A percentile compares a stretch with the other conserved stretches of the same genome.
Conservation (phyloP, 2,329 filamentous ascomycete genomes). For the Fusarium compactum region DNA sequence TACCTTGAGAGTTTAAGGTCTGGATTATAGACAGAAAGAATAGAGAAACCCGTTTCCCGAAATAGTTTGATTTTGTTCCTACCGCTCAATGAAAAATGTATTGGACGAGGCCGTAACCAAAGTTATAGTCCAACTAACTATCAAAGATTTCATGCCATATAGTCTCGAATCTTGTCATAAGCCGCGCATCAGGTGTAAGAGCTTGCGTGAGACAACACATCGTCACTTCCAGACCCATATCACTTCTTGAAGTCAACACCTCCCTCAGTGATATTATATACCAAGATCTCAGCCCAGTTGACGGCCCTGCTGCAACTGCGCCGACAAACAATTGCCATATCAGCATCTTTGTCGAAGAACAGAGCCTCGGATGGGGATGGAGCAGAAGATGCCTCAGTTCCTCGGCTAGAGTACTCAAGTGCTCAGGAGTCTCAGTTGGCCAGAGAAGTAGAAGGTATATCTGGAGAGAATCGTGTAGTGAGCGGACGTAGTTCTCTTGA, state of each 20-base stretch:
- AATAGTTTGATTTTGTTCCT: neutral
- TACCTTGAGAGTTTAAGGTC: neutral
- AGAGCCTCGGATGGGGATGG: constrained; percentile 29
- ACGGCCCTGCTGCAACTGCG: constrained; percentile 7
- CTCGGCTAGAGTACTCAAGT: neutral
- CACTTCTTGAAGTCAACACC: constrained; percentile 8
- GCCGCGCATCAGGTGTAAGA: constrained; percentile 1
- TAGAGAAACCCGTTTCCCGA: accelerated
- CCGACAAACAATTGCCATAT: constrained; percentile 43
- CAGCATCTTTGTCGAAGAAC: constrained; percentile 29
- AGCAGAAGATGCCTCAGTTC: constrained; percentile 11
- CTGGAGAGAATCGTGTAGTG: constrained; percentile 11
- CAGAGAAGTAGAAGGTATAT: constrained; percentile 29
- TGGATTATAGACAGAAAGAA: neutral
- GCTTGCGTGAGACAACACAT: neutral
- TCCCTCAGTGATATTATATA: constrained; percentile 5
- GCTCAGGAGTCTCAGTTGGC: neutral
- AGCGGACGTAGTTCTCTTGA: constrained; percentile 24
- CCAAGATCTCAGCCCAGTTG: constrained; percentile 5
- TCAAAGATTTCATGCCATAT: constrained; percentile 17
- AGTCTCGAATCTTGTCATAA: neutral
- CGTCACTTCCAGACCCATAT: neutral
- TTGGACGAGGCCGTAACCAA: too few species aligned
- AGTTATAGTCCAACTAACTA: neutral
- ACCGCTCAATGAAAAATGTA: too few species aligned